phyloP scores from a whole-genome alignment of 2,329 filamentous ascomycete genomes.

The Talaromyces islandicus region DNA sequence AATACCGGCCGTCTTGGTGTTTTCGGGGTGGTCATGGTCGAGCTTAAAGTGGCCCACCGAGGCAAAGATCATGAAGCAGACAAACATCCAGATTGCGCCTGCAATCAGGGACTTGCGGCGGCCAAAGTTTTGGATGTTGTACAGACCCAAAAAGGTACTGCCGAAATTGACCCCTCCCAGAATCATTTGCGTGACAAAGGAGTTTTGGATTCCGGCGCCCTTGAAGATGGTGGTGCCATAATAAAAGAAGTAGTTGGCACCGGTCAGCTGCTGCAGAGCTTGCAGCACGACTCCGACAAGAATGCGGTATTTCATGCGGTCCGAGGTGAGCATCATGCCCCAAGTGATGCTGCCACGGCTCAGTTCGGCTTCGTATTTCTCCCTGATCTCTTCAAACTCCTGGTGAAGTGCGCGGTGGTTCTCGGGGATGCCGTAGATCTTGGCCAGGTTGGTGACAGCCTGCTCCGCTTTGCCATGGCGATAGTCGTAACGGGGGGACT shows the following conservation, averaged over 20 bases:
- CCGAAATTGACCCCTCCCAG: slow-evolving; percentile 61
- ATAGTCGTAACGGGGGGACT: slow-evolving; percentile 55
- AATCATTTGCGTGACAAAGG: slow-evolving; percentile 60
- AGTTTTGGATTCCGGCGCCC: slow-evolving; percentile 59
- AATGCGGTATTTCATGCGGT: slow-evolving; percentile 38
- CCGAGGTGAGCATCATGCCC: slow-evolving; percentile 34
- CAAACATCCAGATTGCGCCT: slow-evolving; percentile 62
- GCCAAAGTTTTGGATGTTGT: slow-evolving; percentile 62
- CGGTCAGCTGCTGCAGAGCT: slow-evolving; percentile 40
- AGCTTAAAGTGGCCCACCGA: slow-evolving; percentile 46
- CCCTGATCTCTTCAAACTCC: slow-evolving; percentile 51
- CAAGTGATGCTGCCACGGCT: slow-evolving; percentile 26
- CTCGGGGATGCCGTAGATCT: slow-evolving; percentile 48
- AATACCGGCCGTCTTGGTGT: slow-evolving; percentile 48
- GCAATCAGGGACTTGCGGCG: slow-evolving; percentile 62
- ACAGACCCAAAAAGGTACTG: slow-evolving; percentile 61
- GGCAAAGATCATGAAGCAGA: slow-evolving; percentile 61
- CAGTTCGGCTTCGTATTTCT: slow-evolving; percentile 50
- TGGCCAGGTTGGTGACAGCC: slow-evolving; percentile 47
- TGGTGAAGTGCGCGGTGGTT: slow-evolving; percentile 48
- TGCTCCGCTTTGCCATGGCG: slow-evolving; percentile 48
- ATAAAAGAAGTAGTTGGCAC: slow-evolving; percentile 47
- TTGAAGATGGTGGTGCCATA: slow-evolving; percentile 63
- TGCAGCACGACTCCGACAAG: slow-evolving; percentile 37
- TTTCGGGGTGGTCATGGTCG: slow-evolving; percentile 29